Conservation (phyloP, 768 basidiomycete species). For the Pleurotus pulmonarius region DNA sequence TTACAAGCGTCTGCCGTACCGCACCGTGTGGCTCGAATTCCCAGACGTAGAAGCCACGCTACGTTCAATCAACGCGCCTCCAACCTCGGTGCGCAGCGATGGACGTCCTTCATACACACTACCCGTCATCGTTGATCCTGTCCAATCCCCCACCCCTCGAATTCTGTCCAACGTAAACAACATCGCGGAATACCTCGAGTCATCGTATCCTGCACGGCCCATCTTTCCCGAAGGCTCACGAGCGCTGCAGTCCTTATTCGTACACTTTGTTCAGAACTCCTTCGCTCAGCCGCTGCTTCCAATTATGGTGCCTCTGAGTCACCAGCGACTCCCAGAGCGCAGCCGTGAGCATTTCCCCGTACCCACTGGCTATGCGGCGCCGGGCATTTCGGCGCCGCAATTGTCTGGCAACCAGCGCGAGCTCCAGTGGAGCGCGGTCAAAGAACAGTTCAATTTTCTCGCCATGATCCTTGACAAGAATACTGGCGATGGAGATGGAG, state of each 20-base stretch:
- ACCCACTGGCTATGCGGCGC: constrained; percentile 8
- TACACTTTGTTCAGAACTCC: constrained; percentile 64
- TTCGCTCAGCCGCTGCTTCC: constrained; percentile 64
- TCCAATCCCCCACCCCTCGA: constrained; percentile 40
- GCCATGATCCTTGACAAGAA: constrained; percentile 69
- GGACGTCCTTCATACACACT: constrained; percentile 64
- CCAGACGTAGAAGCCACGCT: constrained; percentile 63
- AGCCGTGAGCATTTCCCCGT: constrained; percentile 48
- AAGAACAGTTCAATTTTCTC: constrained; percentile 65
- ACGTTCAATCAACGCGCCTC: constrained; percentile 55
- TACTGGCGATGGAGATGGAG: constrained; percentile 54
- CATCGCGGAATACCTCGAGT: constrained; percentile 74
- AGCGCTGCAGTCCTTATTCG: constrained; percentile 66
- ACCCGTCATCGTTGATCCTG: constrained; percentile 65
- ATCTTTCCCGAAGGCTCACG: constrained; percentile 69
- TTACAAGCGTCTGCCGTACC: constrained; percentile 68
- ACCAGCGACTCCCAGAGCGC: constrained; percentile 54
- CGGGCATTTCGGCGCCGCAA: constrained; percentile 11
- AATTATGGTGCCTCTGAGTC: constrained; percentile 67
- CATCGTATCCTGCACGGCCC: constrained; percentile 62
- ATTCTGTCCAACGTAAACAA: constrained; percentile 55
- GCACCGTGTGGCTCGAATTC: constrained; percentile 69
- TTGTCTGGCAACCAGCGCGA: constrained; percentile 46
- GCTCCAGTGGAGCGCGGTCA: constrained; percentile 60
- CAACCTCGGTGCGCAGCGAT: constrained; percentile 48